Percentiles rank a stretch among this genome's conserved stretches.
phyloP scores from a whole-genome alignment of 371 early-diverging fungal genomes.

The Synchytrium microbalum region DNA sequence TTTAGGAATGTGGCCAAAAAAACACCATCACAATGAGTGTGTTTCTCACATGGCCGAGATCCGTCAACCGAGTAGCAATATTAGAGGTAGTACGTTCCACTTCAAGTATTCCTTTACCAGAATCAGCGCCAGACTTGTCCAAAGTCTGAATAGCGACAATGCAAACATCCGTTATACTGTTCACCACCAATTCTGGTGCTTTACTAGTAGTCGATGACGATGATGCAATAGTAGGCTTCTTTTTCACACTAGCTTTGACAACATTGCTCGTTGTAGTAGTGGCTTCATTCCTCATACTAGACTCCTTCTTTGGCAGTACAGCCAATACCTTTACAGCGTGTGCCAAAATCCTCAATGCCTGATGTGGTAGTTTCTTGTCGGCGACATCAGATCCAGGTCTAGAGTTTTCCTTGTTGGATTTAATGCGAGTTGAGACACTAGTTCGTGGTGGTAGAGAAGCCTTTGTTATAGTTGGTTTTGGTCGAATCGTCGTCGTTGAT shows the following conservation, averaged over 20 bases:
- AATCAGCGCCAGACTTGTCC: neutral
- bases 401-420: neutral
- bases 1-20: neutral
- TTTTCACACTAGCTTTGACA: too few species aligned
- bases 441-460: neutral
- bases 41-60: neutral
- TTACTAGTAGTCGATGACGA: too few species aligned
- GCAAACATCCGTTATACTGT: neutral
- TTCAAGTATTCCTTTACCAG: neutral
- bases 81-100: neutral
- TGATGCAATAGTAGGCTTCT: too few species aligned
- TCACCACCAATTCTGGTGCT: too few species aligned
- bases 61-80: neutral
- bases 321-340: too few species aligned
- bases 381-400: neutral
- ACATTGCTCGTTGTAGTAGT: too few species aligned
- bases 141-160: neutral
- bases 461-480: neutral
- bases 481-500: neutral
- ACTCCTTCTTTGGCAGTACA: too few species aligned
- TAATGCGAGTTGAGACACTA: neutral
- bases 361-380: too few species aligned
- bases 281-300: too few species aligned
- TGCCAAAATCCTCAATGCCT: too few species aligned
- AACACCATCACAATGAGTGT: too few species aligned